Percentiles rank a stretch among this genome's conserved stretches.
Conservation (phyloP, 75 land plant genomes). For the Cupressus sempervirens region DNA sequence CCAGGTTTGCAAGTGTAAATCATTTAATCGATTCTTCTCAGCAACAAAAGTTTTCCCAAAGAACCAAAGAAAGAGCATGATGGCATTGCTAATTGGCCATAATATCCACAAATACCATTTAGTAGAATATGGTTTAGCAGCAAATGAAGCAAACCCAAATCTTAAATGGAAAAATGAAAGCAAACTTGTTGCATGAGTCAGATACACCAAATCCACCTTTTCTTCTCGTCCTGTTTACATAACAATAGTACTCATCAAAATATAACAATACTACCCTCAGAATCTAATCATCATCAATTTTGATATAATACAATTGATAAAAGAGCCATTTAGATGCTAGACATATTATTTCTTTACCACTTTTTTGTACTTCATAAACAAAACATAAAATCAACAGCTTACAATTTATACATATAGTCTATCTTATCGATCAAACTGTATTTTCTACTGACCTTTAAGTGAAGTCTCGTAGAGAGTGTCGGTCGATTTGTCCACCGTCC, state of each 20-base stretch:
- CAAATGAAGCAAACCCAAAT: slow-evolving; percentile 54
- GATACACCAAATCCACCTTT: slow-evolving; percentile 52
- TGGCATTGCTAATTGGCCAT: slow-evolving; percentile 43
- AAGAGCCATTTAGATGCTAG: too few species aligned
- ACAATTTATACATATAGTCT: too few species aligned
- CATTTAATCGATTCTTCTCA: slow-evolving; percentile 44
- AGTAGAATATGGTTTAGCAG: slow-evolving; percentile 44
- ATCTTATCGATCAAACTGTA: too few species aligned
- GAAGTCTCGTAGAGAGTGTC: slow-evolving; percentile 49
- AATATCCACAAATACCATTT: slow-evolving; percentile 60
- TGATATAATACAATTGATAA: too few species aligned
- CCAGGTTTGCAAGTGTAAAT: slow-evolving; percentile 69
- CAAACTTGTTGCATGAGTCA: slow-evolving; percentile 63
- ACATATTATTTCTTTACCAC: too few species aligned
- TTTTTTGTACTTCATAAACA: too few species aligned
- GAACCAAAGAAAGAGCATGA: slow-evolving; percentile 35
- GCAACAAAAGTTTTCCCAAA: slow-evolving; percentile 42
- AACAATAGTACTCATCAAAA: background rate
- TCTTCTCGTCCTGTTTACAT: slow-evolving; percentile 26
- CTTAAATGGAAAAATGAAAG: slow-evolving; percentile 63
- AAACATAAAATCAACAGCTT: too few species aligned
- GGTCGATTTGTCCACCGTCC: slow-evolving; percentile 54
- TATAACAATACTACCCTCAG: too few species aligned
- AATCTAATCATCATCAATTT: background rate
- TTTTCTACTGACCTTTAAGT: slow-evolving; percentile 15